Evolutionary conservation across 2,329 filamentous ascomycete species (phyloP).

Genomic region (Mycocentrospora acerina): DNA sequence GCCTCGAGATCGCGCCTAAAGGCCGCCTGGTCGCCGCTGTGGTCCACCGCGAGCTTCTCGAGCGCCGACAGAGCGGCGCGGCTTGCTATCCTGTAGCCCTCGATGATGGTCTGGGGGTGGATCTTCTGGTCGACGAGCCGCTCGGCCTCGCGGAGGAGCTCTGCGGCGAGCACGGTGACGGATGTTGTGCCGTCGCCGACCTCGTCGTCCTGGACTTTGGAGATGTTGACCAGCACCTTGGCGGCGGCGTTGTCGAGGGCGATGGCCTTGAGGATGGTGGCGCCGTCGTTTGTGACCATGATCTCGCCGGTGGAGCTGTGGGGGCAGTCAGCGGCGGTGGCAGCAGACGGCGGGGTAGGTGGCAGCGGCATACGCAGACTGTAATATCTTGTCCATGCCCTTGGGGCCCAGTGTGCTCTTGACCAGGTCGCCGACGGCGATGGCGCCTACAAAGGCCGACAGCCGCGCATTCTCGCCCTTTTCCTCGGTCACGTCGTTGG

Average conservation of each 20-base stretch:
- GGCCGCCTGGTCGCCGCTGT: slow-evolving; percentile 77
- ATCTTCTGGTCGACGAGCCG: slow-evolving; percentile 98
- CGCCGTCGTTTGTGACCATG: slow-evolving; percentile 98
- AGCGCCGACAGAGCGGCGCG: slow-evolving; percentile 82
- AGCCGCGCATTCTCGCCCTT: slow-evolving; percentile 99
- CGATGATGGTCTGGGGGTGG: slow-evolving; percentile 98
- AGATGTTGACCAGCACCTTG: slow-evolving; percentile 98
- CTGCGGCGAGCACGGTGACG: slow-evolving; percentile 92
- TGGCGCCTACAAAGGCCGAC: slow-evolving; percentile 96
- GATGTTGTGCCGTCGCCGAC: slow-evolving; percentile 98
- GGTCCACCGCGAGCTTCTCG: slow-evolving; percentile 81
- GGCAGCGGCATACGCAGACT: slow-evolving; percentile 70
- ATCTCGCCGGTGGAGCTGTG: slow-evolving; percentile 82
- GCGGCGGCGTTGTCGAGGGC: slow-evolving; percentile 97
- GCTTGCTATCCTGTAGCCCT: slow-evolving; percentile 97
- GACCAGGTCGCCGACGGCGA: slow-evolving; percentile 94
- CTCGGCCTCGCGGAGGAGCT: slow-evolving; percentile 93
- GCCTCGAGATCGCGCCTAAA: slow-evolving; percentile 88
- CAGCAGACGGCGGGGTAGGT: slow-evolving; percentile 40
- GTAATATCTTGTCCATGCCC: slow-evolving; percentile 98
- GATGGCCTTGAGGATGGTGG: slow-evolving; percentile 97
- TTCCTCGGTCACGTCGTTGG: slow-evolving; percentile 93
- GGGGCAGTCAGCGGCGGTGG: slow-evolving; percentile 26
- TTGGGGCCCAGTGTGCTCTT: slow-evolving; percentile 97
- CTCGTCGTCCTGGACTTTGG: slow-evolving; percentile 98